Evolutionary conservation across 2,329 filamentous ascomycete genomes (phyloP), one percentile per base, ranked within the genome.

Genomic region (Lecanosticta acicola): DNA sequence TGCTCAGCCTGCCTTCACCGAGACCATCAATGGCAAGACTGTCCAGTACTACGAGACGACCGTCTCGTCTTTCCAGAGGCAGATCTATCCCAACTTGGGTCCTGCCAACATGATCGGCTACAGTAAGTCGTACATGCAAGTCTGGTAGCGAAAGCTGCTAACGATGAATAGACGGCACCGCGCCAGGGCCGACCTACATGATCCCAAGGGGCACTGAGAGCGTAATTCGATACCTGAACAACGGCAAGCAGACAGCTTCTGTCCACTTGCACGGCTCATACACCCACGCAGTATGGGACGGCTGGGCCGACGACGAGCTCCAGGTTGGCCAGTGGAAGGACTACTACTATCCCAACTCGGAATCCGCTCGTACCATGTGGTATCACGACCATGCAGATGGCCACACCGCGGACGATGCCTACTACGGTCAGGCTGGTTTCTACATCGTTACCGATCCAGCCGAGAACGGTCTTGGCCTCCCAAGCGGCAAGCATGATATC

Each of bases 321-420:
- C 39, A 62, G 1, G 69, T 71, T 0, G 75, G 75, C 1, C 64
- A 80, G 54, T 79, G 73, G 62, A 80, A 81, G 59, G 79, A 81
- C 50, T 80, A 81, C 59, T 81, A 80, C 59, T 82, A 79, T 53
- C 77, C 78, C 8, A 81, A 81, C 57, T 64, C 60, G 11, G 72
- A 80, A 56, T 68, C 67, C 32, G 75, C 70, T 1, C 69, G 78
- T 32, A 69, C 75, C 0, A 66, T 80, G 21, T 81, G 78, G 78
- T 81, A 81, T 52, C 77, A 81, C 53, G 69, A 71, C 46, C 69
- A 72, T 42, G 64, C 65, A 1, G 63, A 68, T 43, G 61, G 57
- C 26, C 51, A 63, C 43, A 80, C 78, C 10, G 72, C 75, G 4
- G 65, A 73, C 36, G 78, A 81, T 54, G 75, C 74, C 10, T 79